These are phyloP conservation scores for Fusarium sp. DNA, from an alignment of 2,329 filamentous ascomycete species.

Conservation along the genomic window DNA sequence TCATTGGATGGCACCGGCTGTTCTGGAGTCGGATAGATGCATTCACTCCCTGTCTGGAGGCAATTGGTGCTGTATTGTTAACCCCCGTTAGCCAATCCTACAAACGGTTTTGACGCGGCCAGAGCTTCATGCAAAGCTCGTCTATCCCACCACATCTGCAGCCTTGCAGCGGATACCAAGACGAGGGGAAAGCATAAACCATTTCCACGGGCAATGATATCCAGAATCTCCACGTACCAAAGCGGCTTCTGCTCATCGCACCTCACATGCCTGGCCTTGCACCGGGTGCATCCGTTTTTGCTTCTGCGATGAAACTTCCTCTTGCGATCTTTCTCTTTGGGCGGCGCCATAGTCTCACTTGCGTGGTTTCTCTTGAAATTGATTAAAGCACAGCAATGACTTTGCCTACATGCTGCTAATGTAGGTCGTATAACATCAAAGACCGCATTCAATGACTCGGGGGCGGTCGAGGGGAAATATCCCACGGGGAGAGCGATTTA, in stretches of 20 bases:
- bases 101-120: conserved; percentile 15
- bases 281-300: conserved; percentile 52
- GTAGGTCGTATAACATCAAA: conserved; percentile 39
- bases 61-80: conserved; percentile 55
- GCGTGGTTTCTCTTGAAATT: conserved; percentile 28
- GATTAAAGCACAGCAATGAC: conserved; percentile 11
- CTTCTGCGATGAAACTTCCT: conserved; percentile 53
- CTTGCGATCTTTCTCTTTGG: conserved; percentile 52
- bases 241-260: conserved; percentile 59
- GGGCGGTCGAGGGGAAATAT: conserved; percentile 45
- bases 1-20: conserved; percentile 44
- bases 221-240: conserved; percentile 52
- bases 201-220: conserved; percentile 20
- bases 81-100: conserved; percentile 37
- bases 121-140: conserved; percentile 39
- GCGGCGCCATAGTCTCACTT: conserved; percentile 48
- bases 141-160: conserved; percentile 30
- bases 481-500: conserved; percentile 35
- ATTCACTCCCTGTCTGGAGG: conserved; percentile 58
- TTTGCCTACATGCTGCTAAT: conserved; percentile 40
- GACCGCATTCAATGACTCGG: conserved; percentile 35
- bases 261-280: conserved; percentile 57
- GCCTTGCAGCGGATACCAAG: conserved; percentile 37
- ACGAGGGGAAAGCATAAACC: conserved; percentile 24
- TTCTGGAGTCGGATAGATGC: conserved; percentile 50